Conservation (phyloP, 2,329 filamentous ascomycete species). For the Cercospora sp. region DNA sequence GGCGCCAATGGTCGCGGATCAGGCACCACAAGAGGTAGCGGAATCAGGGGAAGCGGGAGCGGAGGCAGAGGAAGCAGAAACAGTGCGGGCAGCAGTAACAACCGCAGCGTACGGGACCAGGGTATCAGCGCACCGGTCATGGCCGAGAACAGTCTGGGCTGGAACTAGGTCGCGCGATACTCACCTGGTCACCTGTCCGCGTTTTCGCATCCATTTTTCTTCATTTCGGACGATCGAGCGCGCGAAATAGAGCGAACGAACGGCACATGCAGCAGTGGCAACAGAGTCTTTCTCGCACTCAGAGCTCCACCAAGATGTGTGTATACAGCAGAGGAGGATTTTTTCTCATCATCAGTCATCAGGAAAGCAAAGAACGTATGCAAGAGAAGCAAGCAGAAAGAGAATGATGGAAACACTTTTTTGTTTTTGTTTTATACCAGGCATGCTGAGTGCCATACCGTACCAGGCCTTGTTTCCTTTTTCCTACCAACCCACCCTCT, state of each 20-base stretch:
- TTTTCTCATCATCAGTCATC: background rate
- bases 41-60: conserved; percentile 34
- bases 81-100: conserved; percentile 65
- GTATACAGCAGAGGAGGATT: background rate
- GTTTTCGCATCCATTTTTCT: background rate
- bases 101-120: conserved; percentile 63
- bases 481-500: background rate
- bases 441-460: background rate
- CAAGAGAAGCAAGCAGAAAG: background rate
- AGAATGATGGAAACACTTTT: background rate
- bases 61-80: conserved; percentile 44
- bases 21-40: conserved; percentile 10
- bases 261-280: background rate
- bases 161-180: conserved; percentile 62
- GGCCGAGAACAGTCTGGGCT: conserved; percentile 91
- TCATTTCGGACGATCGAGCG: background rate
- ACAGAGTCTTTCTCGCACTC: background rate
- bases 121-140: conserved; percentile 88
- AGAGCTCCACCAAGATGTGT: background rate
- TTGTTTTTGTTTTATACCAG: background rate
- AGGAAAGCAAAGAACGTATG: background rate
- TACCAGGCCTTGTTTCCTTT: background rate
- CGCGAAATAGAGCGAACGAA: background rate
- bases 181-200: background rate
- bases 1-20: conserved; percentile 55